phyloP scores from a whole-genome alignment of 352 stramenopile species.

The Vaucheria bursata region DNA sequence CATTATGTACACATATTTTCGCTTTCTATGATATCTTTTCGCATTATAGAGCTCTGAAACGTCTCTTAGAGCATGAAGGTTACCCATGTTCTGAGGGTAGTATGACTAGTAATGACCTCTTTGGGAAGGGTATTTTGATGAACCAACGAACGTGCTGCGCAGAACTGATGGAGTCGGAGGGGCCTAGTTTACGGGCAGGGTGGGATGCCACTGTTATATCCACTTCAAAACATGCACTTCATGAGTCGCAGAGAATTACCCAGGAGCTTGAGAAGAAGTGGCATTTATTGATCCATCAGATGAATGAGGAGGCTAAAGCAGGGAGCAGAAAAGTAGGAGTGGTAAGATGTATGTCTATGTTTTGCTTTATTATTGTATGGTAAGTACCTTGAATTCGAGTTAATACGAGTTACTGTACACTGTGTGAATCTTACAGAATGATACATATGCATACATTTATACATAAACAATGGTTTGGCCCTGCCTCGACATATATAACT shows the following conservation, averaged over 20 bases:
- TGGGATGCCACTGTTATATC: neutral
- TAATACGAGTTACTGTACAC: no score
- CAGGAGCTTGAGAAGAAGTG: neutral
- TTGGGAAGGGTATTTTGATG: neutral
- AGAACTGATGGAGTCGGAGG: conserved; percentile 15
- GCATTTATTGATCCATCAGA: neutral
- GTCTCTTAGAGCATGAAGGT: neutral
- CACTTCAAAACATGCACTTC: neutral
- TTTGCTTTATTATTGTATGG: no score
- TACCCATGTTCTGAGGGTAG: no score
- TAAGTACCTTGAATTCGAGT: no score
- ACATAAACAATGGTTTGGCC: no score
- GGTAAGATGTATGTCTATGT: no score
- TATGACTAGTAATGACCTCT: neutral
- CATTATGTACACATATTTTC: no score
- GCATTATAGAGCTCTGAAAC: no score
- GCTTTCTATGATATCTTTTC: no score
- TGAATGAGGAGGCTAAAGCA: neutral
- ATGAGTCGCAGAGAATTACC: neutral
- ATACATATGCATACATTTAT: no score
- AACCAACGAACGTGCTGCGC: neutral
- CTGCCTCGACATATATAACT: no score
- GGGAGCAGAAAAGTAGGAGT: neutral
- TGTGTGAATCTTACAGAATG: no score
- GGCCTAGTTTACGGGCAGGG: conserved; percentile 7